phyloP scores from a whole-genome alignment of 2,329 filamentous ascomycete species.

The Fusarium ramigenum region DNA sequence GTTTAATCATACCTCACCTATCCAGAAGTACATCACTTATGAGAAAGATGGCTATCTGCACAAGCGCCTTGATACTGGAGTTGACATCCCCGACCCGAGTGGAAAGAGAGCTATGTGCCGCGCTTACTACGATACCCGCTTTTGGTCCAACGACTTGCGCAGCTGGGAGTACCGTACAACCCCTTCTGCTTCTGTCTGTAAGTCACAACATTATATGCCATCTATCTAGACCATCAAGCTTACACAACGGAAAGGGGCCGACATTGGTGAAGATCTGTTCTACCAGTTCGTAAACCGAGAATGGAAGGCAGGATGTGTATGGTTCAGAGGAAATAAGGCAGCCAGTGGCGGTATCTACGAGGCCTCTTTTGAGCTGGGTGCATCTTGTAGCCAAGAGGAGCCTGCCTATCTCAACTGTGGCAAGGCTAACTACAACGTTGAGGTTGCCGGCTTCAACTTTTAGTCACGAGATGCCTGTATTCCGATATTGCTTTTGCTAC shows the following conservation, averaged over 20 bases:
- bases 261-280: not conserved
- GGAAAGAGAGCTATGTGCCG: not conserved
- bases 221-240: not conserved
- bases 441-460: not conserved
- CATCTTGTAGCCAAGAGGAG: not conserved
- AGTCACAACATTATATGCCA: rapidly evolving
- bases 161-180: not conserved
- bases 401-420: not conserved
- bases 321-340: not conserved
- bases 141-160: not conserved
- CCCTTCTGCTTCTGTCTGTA: not conserved
- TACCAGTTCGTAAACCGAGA: not conserved
- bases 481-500: too few relatives aligned
- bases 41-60: not conserved
- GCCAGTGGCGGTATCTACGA: not conserved
- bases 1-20: not conserved
- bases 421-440: not conserved
- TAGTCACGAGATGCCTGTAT: too few relatives aligned
- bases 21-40: not conserved
- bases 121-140: not conserved
- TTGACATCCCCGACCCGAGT: not conserved
- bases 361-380: not conserved
- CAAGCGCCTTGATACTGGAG: not conserved
- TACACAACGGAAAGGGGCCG: not conserved
- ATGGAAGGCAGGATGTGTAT: not conserved